Evolutionary conservation across 768 basidiomycete species (phyloP).

Genomic region (Leccinum barrowsii): DNA sequence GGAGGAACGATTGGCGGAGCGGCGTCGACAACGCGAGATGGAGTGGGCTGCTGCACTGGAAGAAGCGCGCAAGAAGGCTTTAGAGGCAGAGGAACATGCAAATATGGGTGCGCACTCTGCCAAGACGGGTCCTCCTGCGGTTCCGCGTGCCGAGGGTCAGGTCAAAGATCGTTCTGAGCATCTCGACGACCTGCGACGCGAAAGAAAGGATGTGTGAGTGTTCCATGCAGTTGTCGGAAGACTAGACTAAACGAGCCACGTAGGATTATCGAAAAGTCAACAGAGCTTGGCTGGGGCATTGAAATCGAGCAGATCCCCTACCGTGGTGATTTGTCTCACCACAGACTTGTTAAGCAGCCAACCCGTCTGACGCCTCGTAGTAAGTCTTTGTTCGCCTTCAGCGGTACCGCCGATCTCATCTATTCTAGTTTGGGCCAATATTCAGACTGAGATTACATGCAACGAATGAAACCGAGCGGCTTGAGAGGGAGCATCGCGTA

Average conservation of each 20-base stretch:
- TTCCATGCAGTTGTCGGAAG: background rate
- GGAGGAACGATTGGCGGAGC: too few species aligned
- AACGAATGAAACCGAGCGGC: constrained; percentile 41
- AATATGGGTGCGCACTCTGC: too few species aligned
- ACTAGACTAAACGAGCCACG: background rate
- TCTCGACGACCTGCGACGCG: constrained; percentile 40
- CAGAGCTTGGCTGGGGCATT: constrained; percentile 46
- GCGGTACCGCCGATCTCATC: constrained; percentile 3
- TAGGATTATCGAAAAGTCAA: constrained; percentile 46
- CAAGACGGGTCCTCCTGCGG: too few species aligned
- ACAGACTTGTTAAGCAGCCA: constrained; percentile 46
- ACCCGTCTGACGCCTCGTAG: constrained; percentile 48
- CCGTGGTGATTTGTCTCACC: constrained; percentile 39
- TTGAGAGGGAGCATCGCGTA: constrained; percentile 36
- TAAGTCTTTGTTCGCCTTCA: constrained; percentile 25
- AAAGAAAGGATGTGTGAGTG: constrained; percentile 43
- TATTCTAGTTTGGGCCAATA: constrained; percentile 51
- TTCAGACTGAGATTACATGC: constrained; percentile 44
- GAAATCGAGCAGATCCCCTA: constrained; percentile 41
- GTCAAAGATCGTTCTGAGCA: constrained; percentile 39
- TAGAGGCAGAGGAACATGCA: too few species aligned
- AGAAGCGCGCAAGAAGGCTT: too few species aligned
- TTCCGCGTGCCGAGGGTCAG: constrained; percentile 14
- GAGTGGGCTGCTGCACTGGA: too few species aligned
- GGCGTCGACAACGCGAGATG: too few species aligned